Evolutionary conservation across 768 basidiomycete species (phyloP).

Genomic region (Ephemerocybe angulata): DNA sequence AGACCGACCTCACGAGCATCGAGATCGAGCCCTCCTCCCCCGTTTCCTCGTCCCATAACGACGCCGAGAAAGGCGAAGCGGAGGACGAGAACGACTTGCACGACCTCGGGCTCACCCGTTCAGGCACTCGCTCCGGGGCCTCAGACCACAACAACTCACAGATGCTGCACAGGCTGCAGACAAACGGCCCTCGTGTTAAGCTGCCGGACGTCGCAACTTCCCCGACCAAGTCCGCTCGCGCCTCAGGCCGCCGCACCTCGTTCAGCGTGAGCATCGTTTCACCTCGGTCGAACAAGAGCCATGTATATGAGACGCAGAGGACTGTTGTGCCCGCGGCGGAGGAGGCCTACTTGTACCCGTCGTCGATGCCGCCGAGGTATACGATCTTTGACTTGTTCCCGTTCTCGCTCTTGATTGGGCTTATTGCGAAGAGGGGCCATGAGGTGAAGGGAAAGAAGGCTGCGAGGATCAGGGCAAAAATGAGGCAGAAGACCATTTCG

Average conservation of each 20-base stretch:
- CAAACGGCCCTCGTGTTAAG: background rate
- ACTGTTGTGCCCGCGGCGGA: conserved; percentile 37
- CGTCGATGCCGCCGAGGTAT: conserved; percentile 55
- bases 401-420: conserved; percentile 54
- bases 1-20: conserved; percentile 13
- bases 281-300: conserved; percentile 3
- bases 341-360: conserved; percentile 49
- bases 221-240: background rate
- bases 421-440: conserved; percentile 43
- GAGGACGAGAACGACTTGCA: conserved; percentile 1
- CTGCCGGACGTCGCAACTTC: background rate
- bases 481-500: conserved; percentile 40
- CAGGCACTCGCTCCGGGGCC: background rate
- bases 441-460: conserved; percentile 62
- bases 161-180: background rate
- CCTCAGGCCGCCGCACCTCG: background rate
- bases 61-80: background rate
- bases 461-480: conserved; percentile 48
- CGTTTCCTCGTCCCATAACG: conserved; percentile 19
- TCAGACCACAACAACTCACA: no score
- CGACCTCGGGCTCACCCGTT: background rate
- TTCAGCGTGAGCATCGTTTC: background rate
- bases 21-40: background rate
- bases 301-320: conserved; percentile 23
- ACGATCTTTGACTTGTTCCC: conserved; percentile 65